Base-by-base conservation (phyloP, 2,329 filamentous ascomycete species). In the Pezicula neosporulosa region DNA sequence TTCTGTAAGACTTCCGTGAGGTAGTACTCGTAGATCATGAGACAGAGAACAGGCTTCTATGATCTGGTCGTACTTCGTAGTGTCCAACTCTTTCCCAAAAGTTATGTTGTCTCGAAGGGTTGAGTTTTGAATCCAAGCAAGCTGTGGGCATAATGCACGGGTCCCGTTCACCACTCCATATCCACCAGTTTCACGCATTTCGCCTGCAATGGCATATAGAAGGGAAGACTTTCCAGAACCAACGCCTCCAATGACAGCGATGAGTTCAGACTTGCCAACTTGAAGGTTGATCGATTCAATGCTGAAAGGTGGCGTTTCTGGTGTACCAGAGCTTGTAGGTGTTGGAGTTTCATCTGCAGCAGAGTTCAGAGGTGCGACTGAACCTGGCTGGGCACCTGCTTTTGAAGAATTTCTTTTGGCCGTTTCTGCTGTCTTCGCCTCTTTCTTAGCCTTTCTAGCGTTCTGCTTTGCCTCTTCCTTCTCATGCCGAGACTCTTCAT, bases 71-170 rank as follows among this genome's bases (percentile, higher is more conserved):
- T 88, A 89, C 60, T 57, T 61, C 24, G 18, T 33, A 15, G 8
- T 78, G 48, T 96, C 78, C 71, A 87, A 81, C 0, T 83, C 80
- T 60, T 90, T 93, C 10, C 93, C 93, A 63, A 97, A 97, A 0
- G 90, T 71, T 52, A 99, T 95, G 63, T 99, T 99, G 33, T 96
- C 83, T 55, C 83, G 85, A 4, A 97, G 80, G 0, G 87, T 89
- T 0, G 90, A 80, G 63, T 97, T 97, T 66, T 97, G 93, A 46
- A 99, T 96, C 94, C 94, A 99, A 0, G 94, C 90, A 64, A 96
- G 96, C 66, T 99, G 93, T 0, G 93, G 93, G 59, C 94, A 97
- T 63, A 96, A 97, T 0, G 93, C 90, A 55, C 92, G 78, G 3
- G 84, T 86, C 0, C 90, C 90, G 37, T 91, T 89, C 60, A 95